These are phyloP conservation scores for Favolaschia claudopus DNA, from an alignment of 768 basidiomycete species.

Conservation along the genomic window DNA sequence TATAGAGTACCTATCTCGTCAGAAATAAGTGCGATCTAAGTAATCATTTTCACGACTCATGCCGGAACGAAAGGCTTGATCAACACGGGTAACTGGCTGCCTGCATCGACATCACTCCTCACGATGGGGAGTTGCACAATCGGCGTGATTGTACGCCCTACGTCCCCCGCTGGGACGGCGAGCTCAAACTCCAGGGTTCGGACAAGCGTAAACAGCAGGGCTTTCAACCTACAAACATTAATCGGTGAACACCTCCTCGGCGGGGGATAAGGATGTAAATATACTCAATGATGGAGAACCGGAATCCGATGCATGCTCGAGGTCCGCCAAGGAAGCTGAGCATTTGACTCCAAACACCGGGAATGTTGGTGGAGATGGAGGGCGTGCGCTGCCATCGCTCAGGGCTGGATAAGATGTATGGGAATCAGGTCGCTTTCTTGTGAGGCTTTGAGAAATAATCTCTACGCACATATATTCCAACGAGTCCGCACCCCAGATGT, in stretches of 20 bases:
- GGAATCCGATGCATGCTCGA: conserved; percentile 60
- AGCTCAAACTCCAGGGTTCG: conserved; percentile 56
- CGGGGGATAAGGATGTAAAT: neutral
- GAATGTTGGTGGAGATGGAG: too few species aligned
- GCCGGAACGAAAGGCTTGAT: too few species aligned
- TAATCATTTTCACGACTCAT: too few species aligned
- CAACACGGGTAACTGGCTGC: conserved; percentile 1
- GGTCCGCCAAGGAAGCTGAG: conserved; percentile 68
- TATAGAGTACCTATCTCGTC: too few species aligned
- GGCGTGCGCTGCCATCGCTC: too few species aligned
- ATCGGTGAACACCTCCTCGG: too few species aligned
- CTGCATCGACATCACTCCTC: neutral
- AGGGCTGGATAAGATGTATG: too few species aligned
- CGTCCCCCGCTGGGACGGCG: neutral
- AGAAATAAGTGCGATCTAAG: too few species aligned
- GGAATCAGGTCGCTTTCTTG: too few species aligned
- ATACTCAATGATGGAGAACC: conserved; percentile 71
- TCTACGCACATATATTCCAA: too few species aligned
- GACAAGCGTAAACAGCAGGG: conserved; percentile 46
- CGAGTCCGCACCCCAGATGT: too few species aligned
- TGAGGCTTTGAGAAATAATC: too few species aligned
- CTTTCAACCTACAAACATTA: conserved; percentile 29
- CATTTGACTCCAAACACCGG: conserved; percentile 67
- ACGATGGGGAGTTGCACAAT: neutral
- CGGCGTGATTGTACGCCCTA: neutral